Evolutionary conservation across 1,284 basidiomycete species (phyloP), one percentile per base, ranked within the genome.

Genomic region (Irpex sp.): DNA sequence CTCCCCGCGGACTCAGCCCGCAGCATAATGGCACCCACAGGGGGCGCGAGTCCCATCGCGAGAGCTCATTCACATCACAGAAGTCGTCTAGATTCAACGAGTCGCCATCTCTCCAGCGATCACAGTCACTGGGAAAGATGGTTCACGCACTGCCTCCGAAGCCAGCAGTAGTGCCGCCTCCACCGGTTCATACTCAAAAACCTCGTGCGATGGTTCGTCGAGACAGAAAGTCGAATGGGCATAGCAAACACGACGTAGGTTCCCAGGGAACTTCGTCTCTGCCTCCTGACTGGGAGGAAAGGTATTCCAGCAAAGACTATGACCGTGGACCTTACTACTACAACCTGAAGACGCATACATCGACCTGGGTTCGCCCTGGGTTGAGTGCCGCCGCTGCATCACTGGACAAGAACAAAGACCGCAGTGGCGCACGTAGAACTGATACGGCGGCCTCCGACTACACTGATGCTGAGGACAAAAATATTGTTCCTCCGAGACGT

Each of bases 91-190:
- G 56, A 17, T 51, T 49, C 26, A 38, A 55, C 48, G 65, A 65
- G 57, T 69, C 72, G 40, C 67, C 71, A 56, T 66, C 66, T 13
- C 64, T 70, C 54, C 75, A 77, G 60, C 75, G 76, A 31, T 70
- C 78, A 54, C 75, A 73, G 59, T 68, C 75, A n/a, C 64, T 73
- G 61, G 74, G 70, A 49, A 74, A 74, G 55, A 71, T 83, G 56
- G 85, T 81, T 8, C 90, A 91, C 70, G 88, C 87, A 17, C 79
- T 92, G 15, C 89, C 89, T 21, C 85, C 90, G 2, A 92, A 92
- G 73, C 90, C 89, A 40, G 78, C 85, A 54, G 78, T 82, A 47
- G 77, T 82, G 58, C 80, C 73, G 63, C 79, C 85, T 31, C 11
- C 38, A 13, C n/a, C 38, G 26, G 37, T 19, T 21, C 57, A 40